Evolutionary conservation across 1,284 basidiomycete genomes (phyloP), one percentile per base, ranked within the genome.

Genomic region (Marasmius tenuissimus): DNA sequence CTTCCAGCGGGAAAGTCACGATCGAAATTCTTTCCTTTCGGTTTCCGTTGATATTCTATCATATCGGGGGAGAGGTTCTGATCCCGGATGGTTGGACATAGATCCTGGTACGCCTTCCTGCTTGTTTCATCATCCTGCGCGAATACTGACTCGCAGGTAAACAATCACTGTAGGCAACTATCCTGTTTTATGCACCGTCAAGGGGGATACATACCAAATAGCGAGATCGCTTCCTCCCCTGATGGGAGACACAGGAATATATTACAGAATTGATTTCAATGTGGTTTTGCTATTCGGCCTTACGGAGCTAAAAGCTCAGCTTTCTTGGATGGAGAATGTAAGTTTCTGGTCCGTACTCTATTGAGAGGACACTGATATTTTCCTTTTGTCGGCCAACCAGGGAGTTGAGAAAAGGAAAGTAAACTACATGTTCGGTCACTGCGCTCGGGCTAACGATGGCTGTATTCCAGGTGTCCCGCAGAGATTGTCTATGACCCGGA

Each of bases 251-350:
- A 18, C 55, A 2, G 56, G 57, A 40, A 60, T 42, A 20, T 80
- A 79, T 60, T 81, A 76, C 51, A 53, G 62, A 6, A 58, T 78
- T 14, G 63, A 71, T 1, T 77, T 75, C 61, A 74, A 78, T 14
- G 66, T 83, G 4, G 68, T 82, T 16, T 62, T 83, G 38, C 64
- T 78, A 11, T 78, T 83, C 52, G 82, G 81, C 4, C 63, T 80
- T 50, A 80, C 82, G 0, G 81, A 83, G 65, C 69, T 82, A 57
- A 76, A 74, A 57, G 81, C 81, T 0, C 77, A 81, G 57, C 64
- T 83, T 39, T 69, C 73, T 35, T 82, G 81, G 79, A 68, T 65
- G 51, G 80, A 82, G 42, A 73, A 78, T 58, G 81, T 80, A 60
- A 55, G 72, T 69, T 7, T 51, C 39, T 53, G 2, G 20, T 35